Conservation (phyloP, 2,329 filamentous ascomycete genomes). For the Keithomyces neogunnii region DNA sequence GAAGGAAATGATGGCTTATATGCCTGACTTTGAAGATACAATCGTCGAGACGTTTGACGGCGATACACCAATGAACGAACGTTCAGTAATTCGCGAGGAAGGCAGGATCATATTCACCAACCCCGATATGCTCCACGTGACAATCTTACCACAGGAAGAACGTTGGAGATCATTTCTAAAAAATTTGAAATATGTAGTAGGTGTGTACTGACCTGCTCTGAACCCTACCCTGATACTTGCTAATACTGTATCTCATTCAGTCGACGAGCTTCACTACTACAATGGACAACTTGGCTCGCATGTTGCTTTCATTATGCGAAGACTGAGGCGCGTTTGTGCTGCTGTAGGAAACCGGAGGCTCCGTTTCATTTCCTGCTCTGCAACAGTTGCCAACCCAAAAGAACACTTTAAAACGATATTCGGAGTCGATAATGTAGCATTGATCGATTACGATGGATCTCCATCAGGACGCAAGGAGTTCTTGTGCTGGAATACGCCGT, state of each 20-base stretch:
- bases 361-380: slow-evolving; percentile 92
- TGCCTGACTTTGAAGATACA: slow-evolving; percentile 65
- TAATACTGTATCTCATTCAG: slow-evolving; percentile 20
- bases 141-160: slow-evolving; percentile 85
- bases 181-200: slow-evolving; percentile 82
- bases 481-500: slow-evolving; percentile 95
- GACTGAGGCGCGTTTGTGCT: slow-evolving; percentile 78
- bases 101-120: slow-evolving; percentile 95
- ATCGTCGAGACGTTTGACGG: slow-evolving; percentile 94
- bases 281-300: slow-evolving; percentile 92
- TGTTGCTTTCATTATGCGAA: slow-evolving; percentile 88
- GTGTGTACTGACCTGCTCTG: slow-evolving; percentile 17
- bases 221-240: not conserved
- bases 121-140: slow-evolving; percentile 94
- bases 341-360: slow-evolving; percentile 79
- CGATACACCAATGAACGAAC: slow-evolving; percentile 75
- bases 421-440: slow-evolving; percentile 68
- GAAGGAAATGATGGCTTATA: slow-evolving; percentile 73
- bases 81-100: slow-evolving; percentile 76
- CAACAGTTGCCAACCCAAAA: slow-evolving; percentile 86
- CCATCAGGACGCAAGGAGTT: slow-evolving; percentile 89
- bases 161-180: slow-evolving; percentile 82
- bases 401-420: slow-evolving; percentile 94
- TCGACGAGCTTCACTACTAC: slow-evolving; percentile 90
- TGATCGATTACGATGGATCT: slow-evolving; percentile 88